phyloP scores from a whole-genome alignment of 2,329 filamentous ascomycete genomes.

The Trichoderma simmonsii region DNA sequence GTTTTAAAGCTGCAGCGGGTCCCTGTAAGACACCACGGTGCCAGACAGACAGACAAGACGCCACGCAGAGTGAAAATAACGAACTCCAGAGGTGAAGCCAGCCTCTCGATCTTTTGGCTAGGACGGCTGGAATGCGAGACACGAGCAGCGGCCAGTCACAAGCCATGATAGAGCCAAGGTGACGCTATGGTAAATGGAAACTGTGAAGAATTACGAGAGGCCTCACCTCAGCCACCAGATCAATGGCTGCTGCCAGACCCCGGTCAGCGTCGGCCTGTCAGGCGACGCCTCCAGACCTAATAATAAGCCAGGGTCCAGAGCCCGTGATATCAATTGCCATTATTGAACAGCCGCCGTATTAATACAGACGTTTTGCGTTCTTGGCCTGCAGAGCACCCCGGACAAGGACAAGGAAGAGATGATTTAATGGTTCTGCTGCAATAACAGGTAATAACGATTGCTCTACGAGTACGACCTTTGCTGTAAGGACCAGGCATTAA shows the following conservation, averaged over 20 bases:
- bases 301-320: neutral
- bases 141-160: neutral
- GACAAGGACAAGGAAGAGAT: neutral
- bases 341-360: neutral
- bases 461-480: too few relatives aligned
- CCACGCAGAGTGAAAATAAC: neutral
- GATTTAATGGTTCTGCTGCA: neutral
- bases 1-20: neutral
- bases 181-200: neutral
- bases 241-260: neutral
- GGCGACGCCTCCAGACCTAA: neutral
- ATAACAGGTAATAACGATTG: too few relatives aligned
- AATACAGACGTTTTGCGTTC: neutral
- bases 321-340: neutral
- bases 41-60: neutral
- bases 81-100: neutral
- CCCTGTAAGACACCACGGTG: neutral
- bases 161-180: neutral
- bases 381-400: neutral
- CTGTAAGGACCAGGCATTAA: neutral
- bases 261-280: neutral
- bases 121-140: neutral
- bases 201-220: neutral
- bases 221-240: slow-evolving; percentile 8
- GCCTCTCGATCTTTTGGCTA: neutral